Evolutionary conservation across 2,329 filamentous ascomycete genomes (phyloP).

Genomic region (Aspergillus piperis): DNA sequence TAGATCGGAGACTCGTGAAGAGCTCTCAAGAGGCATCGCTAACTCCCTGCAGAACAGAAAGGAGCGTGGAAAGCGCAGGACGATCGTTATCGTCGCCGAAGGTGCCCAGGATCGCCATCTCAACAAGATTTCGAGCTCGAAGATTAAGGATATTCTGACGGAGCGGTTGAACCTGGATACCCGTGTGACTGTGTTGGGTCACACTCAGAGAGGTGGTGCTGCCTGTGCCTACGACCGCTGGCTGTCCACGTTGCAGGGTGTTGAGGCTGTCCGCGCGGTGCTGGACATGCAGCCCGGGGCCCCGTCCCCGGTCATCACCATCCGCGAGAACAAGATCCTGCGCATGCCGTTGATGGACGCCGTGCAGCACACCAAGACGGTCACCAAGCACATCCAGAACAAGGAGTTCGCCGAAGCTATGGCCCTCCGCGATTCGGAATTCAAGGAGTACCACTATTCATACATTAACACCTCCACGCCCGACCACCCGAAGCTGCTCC

Average conservation of each 20-base stretch:
- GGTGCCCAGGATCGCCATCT: slow-evolving; percentile 84
- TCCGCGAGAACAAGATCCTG: slow-evolving; percentile 97
- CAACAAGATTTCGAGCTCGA: slow-evolving; percentile 76
- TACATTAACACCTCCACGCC: slow-evolving; percentile 90
- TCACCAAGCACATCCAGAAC: slow-evolving; percentile 75
- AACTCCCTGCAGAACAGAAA: slow-evolving; percentile 66
- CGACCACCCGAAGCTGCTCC: slow-evolving; percentile 66
- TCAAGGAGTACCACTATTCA: slow-evolving; percentile 85
- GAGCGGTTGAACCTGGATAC: slow-evolving; percentile 82
- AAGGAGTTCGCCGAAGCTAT: slow-evolving; percentile 89
- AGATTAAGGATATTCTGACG: slow-evolving; percentile 87
- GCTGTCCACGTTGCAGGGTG: slow-evolving; percentile 88
- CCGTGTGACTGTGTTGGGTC: slow-evolving; percentile 88
- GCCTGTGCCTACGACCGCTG: slow-evolving; percentile 94
- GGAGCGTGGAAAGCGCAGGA: slow-evolving; percentile 85
- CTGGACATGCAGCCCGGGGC: slow-evolving; percentile 86
- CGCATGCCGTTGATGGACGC: slow-evolving; percentile 86
- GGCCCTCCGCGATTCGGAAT: slow-evolving; percentile 86
- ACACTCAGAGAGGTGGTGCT: slow-evolving; percentile 93
- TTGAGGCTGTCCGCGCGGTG: slow-evolving; percentile 90
- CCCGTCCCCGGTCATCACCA: slow-evolving; percentile 90
- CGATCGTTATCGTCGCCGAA: slow-evolving; percentile 96
- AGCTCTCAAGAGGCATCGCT: neutral
- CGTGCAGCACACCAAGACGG: slow-evolving; percentile 80
- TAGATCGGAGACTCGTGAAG: too few relatives aligned